phyloP scores from a whole-genome alignment of 257 asterid genomes.

The Plantago elongata region DNA sequence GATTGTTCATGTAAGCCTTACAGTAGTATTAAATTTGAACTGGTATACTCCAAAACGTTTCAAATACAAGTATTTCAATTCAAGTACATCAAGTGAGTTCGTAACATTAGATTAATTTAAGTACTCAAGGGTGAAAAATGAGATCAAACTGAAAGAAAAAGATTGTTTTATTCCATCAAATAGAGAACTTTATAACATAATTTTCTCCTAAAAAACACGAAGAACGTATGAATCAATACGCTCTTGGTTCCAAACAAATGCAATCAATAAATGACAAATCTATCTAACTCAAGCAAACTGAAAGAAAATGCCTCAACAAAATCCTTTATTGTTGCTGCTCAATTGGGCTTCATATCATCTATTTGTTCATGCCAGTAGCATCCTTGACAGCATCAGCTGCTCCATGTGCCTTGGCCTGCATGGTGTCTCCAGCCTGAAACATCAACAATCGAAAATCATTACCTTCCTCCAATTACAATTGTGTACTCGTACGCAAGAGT shows the following conservation, averaged over 20 bases:
- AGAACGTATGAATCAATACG: neutral
- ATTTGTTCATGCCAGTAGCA: constrained; percentile 46
- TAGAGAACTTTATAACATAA: neutral
- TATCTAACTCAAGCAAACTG: neutral
- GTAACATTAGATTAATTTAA: no score
- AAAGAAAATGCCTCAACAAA: neutral
- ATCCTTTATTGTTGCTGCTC: neutral
- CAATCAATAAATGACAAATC: neutral
- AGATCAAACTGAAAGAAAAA: neutral
- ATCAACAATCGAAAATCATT: neutral
- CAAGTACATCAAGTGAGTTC: no score
- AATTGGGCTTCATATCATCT: neutral
- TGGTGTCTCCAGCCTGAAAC: constrained; percentile 33
- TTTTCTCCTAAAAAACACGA: neutral
- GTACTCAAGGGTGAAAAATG: no score
- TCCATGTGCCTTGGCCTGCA: constrained; percentile 42
- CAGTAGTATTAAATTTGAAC: no score
- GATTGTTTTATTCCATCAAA: constrained; percentile 7
- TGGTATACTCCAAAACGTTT: no score
- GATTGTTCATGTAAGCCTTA: no score
- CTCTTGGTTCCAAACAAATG: constrained; percentile 6
- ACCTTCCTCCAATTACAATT: neutral
- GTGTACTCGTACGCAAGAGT: neutral
- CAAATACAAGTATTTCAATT: no score
- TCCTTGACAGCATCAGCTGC: constrained; percentile 40